A percentile compares a stretch with the other conserved stretches of the same genome.
These are phyloP conservation scores for Monosporascus cannonballus DNA, from an alignment of 2,329 filamentous ascomycete species.

Conservation along the genomic window DNA sequence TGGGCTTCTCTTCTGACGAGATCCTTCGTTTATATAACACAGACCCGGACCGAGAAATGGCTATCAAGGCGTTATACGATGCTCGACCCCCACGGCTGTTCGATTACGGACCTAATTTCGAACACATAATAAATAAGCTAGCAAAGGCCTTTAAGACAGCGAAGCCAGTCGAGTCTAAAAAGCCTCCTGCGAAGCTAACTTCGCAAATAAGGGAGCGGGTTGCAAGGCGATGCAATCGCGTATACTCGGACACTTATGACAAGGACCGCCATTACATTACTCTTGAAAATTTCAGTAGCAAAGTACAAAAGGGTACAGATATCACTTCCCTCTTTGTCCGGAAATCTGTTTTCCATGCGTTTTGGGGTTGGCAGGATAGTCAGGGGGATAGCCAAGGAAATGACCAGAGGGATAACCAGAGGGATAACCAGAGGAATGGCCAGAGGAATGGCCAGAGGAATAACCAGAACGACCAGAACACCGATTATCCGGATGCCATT, in stretches of 20 bases:
- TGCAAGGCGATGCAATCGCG: background rate
- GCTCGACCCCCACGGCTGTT: background rate
- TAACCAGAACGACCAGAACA: too few species aligned
- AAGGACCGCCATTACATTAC: background rate
- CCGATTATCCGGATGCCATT: too few species aligned
- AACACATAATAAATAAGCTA: background rate
- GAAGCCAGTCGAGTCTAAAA: too few species aligned
- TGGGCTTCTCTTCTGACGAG: background rate
- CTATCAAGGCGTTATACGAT: background rate
- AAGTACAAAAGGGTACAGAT: background rate
- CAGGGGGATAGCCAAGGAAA: background rate
- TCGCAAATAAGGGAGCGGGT: background rate
- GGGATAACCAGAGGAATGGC: too few species aligned
- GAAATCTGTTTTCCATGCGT: background rate
- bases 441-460: too few species aligned
- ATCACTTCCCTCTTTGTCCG: background rate
- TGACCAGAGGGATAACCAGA: too few species aligned
- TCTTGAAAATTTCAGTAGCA: background rate
- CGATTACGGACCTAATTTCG: background rate
- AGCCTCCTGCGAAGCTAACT: background rate
- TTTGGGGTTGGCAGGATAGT: background rate
- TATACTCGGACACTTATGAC: background rate
- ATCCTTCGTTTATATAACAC: background rate
- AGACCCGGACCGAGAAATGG: constrained; percentile 1
- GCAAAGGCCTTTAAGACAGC: too few species aligned